Evolutionary conservation across 2,329 filamentous ascomycete species (phyloP).

Genomic region (Leptographium galeiforme): DNA sequence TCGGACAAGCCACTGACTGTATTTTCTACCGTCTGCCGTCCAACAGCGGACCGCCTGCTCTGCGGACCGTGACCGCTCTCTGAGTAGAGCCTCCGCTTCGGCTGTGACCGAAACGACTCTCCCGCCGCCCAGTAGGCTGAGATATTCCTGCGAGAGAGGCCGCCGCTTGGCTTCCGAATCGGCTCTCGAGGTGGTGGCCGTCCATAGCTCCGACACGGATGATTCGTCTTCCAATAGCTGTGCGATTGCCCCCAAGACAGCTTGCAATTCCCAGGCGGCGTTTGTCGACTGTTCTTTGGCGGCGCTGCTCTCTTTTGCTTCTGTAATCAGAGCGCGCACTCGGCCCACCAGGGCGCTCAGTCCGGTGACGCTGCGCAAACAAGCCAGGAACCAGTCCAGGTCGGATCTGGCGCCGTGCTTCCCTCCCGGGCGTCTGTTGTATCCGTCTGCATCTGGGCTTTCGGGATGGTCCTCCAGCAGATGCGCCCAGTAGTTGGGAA

Average conservation of each 20-base stretch:
- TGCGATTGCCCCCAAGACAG: constrained; percentile 30
- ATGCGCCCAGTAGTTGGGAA: constrained; percentile 70
- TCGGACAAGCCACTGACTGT: constrained; percentile 56
- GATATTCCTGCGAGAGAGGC: constrained; percentile 28
- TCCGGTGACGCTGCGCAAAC: constrained; percentile 61
- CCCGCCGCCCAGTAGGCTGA: constrained; percentile 33
- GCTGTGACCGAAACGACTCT: constrained; percentile 36
- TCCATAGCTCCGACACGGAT: constrained; percentile 26
- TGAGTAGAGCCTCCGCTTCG: constrained; percentile 39
- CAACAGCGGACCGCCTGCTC: constrained; percentile 26
- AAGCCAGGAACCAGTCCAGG: constrained; percentile 41
- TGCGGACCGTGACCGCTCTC: constrained; percentile 15
- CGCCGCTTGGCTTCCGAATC: constrained; percentile 15
- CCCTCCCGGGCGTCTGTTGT: constrained; percentile 4
- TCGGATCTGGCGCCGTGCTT: constrained; percentile 18
- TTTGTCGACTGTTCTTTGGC: constrained; percentile 13
- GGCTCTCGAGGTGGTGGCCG: constrained; percentile 11
- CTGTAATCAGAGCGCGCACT: constrained; percentile 46
- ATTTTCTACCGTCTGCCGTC: constrained; percentile 51
- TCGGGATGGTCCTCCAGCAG: constrained; percentile 33
- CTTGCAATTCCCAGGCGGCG: constrained; percentile 27
- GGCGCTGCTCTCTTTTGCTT: constrained; percentile 24
- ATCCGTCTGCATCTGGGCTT: constrained; percentile 1
- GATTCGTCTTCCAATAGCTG: constrained; percentile 25
- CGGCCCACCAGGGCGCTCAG: constrained; percentile 65